These are phyloP conservation scores for Pichia occidentalis DNA, from an alignment of 805 yeast genomes.

Conservation along the genomic window DNA sequence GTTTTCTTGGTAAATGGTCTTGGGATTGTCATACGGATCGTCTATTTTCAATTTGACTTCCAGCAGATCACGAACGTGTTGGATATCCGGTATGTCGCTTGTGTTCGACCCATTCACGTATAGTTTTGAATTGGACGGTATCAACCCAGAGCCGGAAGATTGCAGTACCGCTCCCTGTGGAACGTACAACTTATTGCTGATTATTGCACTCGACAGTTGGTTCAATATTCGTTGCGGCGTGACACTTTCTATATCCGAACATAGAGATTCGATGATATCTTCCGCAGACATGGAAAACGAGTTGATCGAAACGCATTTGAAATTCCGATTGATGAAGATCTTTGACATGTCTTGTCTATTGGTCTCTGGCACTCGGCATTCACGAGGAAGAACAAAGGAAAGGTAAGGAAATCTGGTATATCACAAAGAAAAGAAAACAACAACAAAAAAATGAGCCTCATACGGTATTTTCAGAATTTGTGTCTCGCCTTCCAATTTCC, in stretches of 20 bases:
- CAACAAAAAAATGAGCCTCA: too few species aligned
- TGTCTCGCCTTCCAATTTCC: too few species aligned
- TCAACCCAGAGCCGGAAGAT: too few species aligned
- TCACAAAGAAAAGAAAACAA: too few species aligned
- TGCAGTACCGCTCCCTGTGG: too few species aligned
- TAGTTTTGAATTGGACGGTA: constrained; percentile 21
- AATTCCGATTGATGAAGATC: constrained; percentile 23
- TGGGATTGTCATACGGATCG: background rate
- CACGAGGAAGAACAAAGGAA: too few species aligned
- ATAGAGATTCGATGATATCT: constrained; percentile 29
- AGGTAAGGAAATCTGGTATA: too few species aligned
- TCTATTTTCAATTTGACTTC: constrained; percentile 23
- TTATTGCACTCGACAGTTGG: constrained; percentile 19
- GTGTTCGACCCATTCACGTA: constrained; percentile 19
- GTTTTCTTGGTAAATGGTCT: constrained; percentile 2
- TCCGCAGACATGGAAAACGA: constrained; percentile 41
- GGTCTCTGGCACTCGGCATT: too few species aligned
- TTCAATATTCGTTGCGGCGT: constrained; percentile 16
- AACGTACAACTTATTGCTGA: constrained; percentile 20
- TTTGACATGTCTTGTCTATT: constrained; percentile 30
- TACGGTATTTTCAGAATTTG: too few species aligned
- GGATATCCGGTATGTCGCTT: constrained; percentile 20
- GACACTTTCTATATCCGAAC: constrained; percentile 21
- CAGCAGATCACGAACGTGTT: constrained; percentile 18
- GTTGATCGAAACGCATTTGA: constrained; percentile 10